Evolutionary conservation across 768 basidiomycete species (phyloP), one percentile per base, ranked within the genome.

Genomic region (Pisolithus orientalis): DNA sequence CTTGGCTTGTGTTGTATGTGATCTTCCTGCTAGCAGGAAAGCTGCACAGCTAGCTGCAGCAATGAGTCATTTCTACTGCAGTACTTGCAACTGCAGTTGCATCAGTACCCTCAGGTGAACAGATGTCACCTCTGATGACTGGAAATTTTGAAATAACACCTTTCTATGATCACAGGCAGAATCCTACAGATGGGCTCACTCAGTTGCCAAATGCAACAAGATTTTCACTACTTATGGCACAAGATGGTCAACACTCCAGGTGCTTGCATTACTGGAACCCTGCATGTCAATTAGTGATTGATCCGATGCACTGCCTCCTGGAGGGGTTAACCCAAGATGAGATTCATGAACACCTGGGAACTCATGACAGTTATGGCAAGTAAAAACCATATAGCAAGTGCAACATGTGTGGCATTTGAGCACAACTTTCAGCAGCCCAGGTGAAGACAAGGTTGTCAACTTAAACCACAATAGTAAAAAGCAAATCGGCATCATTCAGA

Each of bases 11-110:
- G 53, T 68, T 5, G 56, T 69, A 17, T 60, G 51, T 9, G 68
- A 74, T 51, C 63, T 73, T 11, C 62, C 65, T 8, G 67, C 66
- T 29, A 59, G 61, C 13, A 52, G 62, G 11, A 70, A 72, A 51
- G 39, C 61, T 0, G 45, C 64, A 4, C 66, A 62, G 13, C 14
- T 65, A n/a, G 66, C 67, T 3, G 50, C 55, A 13, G 39, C 47
- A 11, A 49, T 48, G 1, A 61, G 62, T 7, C 49, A 70, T 28
- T 58, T 61, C 17, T 72, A 61, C 48, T 72, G 71, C 52, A 59
- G 59, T 8, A 51, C 66, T 3, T 73, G 72, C 28, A 24, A 63
- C 4, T 61, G 62, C 46, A 47, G 13, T 27, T 51, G 59, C 14
- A 44, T 47, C 4, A 16, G 17, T 8, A 55, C 44, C 2, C 47